Conservation (phyloP, 352 stramenopile species). For the Phytophthora sp. region DNA sequence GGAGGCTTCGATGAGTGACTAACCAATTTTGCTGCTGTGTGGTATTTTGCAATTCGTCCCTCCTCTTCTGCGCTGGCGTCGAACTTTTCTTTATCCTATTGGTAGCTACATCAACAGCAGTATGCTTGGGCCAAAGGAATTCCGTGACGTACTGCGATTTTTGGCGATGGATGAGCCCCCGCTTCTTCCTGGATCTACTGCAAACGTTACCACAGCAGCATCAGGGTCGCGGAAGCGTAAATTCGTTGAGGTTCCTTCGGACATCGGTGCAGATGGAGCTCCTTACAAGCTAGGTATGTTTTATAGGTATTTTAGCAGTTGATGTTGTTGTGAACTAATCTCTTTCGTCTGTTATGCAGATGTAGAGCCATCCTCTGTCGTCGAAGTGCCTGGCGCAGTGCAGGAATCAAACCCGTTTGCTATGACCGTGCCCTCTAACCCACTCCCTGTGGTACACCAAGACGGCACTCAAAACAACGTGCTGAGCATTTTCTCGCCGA, state of each 20-base stretch:
- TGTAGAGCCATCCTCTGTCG: constrained; percentile 47
- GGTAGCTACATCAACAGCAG: constrained; percentile 81
- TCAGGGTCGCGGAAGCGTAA: constrained; percentile 73
- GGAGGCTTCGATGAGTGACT: constrained; percentile 22
- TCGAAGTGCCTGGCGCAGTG: constrained; percentile 54
- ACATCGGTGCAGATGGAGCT: constrained; percentile 11
- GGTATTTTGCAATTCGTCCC: constrained; percentile 28
- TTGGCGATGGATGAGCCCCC: constrained; percentile 86
- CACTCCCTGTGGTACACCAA: constrained; percentile 8
- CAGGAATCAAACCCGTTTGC: constrained; percentile 34
- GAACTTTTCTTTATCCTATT: constrained; percentile 51
- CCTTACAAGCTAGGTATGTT: constrained; percentile 38
- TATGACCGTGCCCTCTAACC: constrained; percentile 40
- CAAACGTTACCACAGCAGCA: constrained; percentile 36
- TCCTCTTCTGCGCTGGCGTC: constrained; percentile 15
- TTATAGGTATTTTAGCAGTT: neutral
- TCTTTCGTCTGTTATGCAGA: neutral
- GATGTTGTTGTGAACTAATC: neutral
- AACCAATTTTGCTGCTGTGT: constrained; percentile 40
- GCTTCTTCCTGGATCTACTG: constrained; percentile 63
- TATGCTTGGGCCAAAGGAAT: constrained; percentile 84
- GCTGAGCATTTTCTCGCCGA: constrained; percentile 80
- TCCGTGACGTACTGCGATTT: constrained; percentile 83
- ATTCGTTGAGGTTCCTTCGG: constrained; percentile 74
- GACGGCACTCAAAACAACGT: constrained; percentile 56